Base-by-base conservation (phyloP, 1,284 basidiomycete species). In the Boletus nobilissimus region DNA sequence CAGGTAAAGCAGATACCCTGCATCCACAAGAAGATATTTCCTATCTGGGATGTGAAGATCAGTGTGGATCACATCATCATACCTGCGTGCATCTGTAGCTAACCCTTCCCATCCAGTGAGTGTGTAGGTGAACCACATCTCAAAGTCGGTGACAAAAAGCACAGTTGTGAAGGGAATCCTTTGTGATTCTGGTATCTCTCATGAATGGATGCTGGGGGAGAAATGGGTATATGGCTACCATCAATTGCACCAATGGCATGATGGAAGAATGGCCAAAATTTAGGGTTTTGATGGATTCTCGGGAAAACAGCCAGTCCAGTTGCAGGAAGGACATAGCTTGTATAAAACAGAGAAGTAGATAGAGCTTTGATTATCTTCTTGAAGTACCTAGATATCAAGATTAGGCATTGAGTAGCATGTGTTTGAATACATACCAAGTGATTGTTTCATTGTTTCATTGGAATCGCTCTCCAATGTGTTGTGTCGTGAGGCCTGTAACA, bases 141-240 rank as follows among this genome's bases (percentile, higher is more conserved):
- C 7, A 22, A 80, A 80, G 14, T 72, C 6, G 5, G 66, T 74
- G 0, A 48, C 22, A 24, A 79, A 79, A 0, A 78, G 32, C 0
- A 6, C 4, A 43, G 85, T 85, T 16, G 77, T 0, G 64, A 78
- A 0, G 79, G 16, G 11, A 72, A 74, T 0, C 80, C 83, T 51
- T 84, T 85, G 1, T 62, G 16, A 39, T 83, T 83, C 0, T 62
- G n/a, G 46, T 40, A 79, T 11, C n/a, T 43, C 6, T 7, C 10
- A 11, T 2, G 13, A 10, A 32, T 24, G 51, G 4, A 39, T 3
- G 11, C 32, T 5, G 18, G 36, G 10, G 62, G 39, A 3, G 63
- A 11, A 10, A 60, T 14, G 9, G 62, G 69, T 3, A 54, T 79
- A 19, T 81, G 80, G 39, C 66, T 78, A 0, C 76, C 72, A 57